Conservation (phyloP, 805 yeast genomes). For the Kurtzmaniella cleridarum region DNA sequence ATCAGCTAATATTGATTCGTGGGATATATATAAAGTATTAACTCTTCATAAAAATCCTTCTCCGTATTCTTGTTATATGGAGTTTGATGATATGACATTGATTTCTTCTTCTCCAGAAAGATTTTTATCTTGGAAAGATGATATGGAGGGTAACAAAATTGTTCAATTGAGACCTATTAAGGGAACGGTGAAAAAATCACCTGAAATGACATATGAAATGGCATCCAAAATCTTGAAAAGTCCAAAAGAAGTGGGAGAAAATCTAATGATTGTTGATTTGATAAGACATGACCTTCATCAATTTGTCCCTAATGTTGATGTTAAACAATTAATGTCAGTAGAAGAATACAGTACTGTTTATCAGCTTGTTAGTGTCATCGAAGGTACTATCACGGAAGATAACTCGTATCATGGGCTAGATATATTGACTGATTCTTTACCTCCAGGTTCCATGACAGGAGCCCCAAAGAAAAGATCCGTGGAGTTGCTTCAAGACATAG, state of each 20-base stretch:
- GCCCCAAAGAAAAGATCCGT: constrained; percentile 96
- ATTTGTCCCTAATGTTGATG: constrained; percentile 59
- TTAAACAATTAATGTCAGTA: constrained; percentile 77
- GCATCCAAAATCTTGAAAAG: constrained; percentile 68
- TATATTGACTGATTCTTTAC: constrained; percentile 69
- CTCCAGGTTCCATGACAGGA: constrained; percentile 99
- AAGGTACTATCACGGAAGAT: constrained; percentile 45
- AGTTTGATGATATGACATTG: constrained; percentile 58
- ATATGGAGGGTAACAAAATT: constrained; percentile 19
- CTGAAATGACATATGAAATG: constrained; percentile 44
- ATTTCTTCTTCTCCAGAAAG: constrained; percentile 94
- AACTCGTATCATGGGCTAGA: constrained; percentile 63
- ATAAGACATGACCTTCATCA: constrained; percentile 86
- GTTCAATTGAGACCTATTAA: constrained; percentile 93
- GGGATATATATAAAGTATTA: constrained; percentile 76
- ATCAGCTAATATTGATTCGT: constrained; percentile 48
- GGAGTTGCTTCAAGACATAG: constrained; percentile 64
- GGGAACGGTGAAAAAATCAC: constrained; percentile 80
- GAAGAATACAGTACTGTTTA: constrained; percentile 90
- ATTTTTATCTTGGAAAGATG: constrained; percentile 71
- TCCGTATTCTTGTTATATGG: constrained; percentile 81
- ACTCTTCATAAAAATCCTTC: constrained; percentile 72
- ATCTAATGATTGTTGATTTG: constrained; percentile 92
- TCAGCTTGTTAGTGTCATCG: constrained; percentile 86
- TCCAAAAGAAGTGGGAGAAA: constrained; percentile 93